Conservation (phyloP, 2,329 filamentous ascomycete species). For the Ilyonectria sp. region DNA sequence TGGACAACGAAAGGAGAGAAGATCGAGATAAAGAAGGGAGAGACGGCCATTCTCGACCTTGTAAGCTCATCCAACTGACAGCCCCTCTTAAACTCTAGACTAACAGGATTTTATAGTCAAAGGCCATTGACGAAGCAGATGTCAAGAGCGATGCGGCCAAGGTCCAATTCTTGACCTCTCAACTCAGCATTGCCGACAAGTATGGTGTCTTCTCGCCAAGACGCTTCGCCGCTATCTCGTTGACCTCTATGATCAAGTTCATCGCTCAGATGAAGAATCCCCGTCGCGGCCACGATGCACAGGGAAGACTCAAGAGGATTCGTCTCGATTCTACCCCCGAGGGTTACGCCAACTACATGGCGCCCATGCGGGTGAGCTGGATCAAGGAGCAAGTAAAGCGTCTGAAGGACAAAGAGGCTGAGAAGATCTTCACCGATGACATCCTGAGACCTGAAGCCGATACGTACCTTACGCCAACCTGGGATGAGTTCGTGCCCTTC, state of each 20-base stretch:
- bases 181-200: slow-evolving; percentile 37
- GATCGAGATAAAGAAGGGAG: no score
- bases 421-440: slow-evolving; percentile 21
- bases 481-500: slow-evolving; percentile 45
- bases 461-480: slow-evolving; percentile 39
- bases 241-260: slow-evolving; percentile 33
- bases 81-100: no score
- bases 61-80: no score
- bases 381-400: no score
- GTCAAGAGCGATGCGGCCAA: no score
- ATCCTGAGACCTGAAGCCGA: slow-evolving; percentile 30
- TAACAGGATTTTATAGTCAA: no score
- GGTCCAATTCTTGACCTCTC: neutral
- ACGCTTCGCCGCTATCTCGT: slow-evolving; percentile 31
- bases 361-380: slow-evolving; percentile 32
- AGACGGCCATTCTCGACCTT: no score
- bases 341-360: slow-evolving; percentile 43
- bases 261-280: slow-evolving; percentile 37
- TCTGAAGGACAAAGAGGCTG: slow-evolving; percentile 5
- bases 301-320: slow-evolving; percentile 37
- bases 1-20: no score
- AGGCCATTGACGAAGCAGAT: no score
- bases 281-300: slow-evolving; percentile 31
- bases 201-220: slow-evolving; percentile 33
- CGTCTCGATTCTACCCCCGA: slow-evolving; percentile 27